phyloP scores from a whole-genome alignment of 805 yeast genomes.

The Blastobotrys muscicola region DNA sequence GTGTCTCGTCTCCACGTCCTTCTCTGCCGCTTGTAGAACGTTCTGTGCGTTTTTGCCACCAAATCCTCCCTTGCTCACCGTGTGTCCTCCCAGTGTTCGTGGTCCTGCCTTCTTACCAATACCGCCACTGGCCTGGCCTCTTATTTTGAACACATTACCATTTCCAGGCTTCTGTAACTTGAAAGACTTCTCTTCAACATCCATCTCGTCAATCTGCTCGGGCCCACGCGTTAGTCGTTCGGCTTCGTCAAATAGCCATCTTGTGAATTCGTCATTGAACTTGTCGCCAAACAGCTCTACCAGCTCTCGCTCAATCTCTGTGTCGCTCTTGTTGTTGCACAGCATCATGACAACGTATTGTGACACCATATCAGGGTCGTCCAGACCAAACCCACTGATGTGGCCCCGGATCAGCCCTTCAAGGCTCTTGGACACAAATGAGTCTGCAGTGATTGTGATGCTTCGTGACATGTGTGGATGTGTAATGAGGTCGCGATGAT shows the following conservation, averaged over 20 bases:
- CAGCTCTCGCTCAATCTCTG: slow-evolving; percentile 19
- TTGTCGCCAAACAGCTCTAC: slow-evolving; percentile 20
- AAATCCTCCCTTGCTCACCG: background rate
- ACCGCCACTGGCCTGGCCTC: slow-evolving; percentile 3
- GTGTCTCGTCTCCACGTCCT: too few relatives aligned
- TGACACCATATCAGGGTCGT: slow-evolving; percentile 20
- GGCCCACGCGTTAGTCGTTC: slow-evolving; percentile 3
- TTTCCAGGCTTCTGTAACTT: background rate
- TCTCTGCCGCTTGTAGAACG: too few relatives aligned
- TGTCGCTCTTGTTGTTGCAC: slow-evolving; percentile 16
- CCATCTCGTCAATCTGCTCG: slow-evolving; percentile 1
- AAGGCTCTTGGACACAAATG: slow-evolving; percentile 11
- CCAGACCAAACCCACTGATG: slow-evolving; percentile 16
- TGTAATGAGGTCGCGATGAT: background rate
- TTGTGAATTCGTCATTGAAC: slow-evolving; percentile 16
- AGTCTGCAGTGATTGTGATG: slow-evolving; percentile 1
- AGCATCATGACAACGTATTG: slow-evolving; percentile 23
- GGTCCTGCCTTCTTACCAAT: slow-evolving; percentile 1
- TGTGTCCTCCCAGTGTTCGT: slow-evolving; percentile 2
- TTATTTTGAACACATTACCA: background rate
- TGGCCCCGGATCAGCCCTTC: slow-evolving; percentile 13
- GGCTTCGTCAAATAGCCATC: slow-evolving; percentile 18
- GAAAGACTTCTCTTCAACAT: background rate
- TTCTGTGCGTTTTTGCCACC: slow-evolving; percentile 1
- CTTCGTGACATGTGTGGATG: background rate